Base-by-base conservation (phyloP, 75 land plant genomes). In the Picea glauca region DNA sequence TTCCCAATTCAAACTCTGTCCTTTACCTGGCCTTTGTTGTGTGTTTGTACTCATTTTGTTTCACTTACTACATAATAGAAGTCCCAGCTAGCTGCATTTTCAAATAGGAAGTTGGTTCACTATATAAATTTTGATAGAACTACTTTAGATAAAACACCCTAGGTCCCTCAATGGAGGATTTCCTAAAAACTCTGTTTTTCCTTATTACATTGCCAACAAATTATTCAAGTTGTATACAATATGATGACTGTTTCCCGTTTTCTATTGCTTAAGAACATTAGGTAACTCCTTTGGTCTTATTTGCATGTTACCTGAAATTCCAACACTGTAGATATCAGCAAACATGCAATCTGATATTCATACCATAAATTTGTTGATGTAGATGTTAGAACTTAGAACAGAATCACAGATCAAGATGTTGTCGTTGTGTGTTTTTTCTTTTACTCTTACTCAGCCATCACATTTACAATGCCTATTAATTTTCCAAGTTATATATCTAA, bases 301-400 rank as follows among this genome's bases (percentile, higher is more conserved):
- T 68, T 68, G 21, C 50, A 68, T 40, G 17, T 68, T 68, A 43
- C 20, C 12, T 8, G 26, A 43, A 20, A 70, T 70, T 3, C 12
- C 23, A 18, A 38, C 26, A n/a, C 11, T 20, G 13, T 43, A 20
- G 23, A 43, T n/a, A 20, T 12, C 33, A 70, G 23, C 43, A 21
- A 50, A 50, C 56, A 8, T 50, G 56, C 56, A 38, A 43, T 70
- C 20, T 70, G 50, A 35, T 2, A 11, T 38, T 20, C 2, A 70
- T 70, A 38, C 26, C 74, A 38, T 70, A n/a, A n/a, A n/a, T n/a
- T n/a, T n/a, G n/a, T n/a, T 70, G 50, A 70, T 70, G 12, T 38
- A 46, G 20, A 13, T 2, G 6, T 4, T 60, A 60, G 0, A 50
- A 5, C n/a, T 18, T 60, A 60, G 4, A 50, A 20, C n/a, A 60